Conservation (phyloP, 2,329 filamentous ascomycete genomes). For the Aphanoascus verrucosus region DNA sequence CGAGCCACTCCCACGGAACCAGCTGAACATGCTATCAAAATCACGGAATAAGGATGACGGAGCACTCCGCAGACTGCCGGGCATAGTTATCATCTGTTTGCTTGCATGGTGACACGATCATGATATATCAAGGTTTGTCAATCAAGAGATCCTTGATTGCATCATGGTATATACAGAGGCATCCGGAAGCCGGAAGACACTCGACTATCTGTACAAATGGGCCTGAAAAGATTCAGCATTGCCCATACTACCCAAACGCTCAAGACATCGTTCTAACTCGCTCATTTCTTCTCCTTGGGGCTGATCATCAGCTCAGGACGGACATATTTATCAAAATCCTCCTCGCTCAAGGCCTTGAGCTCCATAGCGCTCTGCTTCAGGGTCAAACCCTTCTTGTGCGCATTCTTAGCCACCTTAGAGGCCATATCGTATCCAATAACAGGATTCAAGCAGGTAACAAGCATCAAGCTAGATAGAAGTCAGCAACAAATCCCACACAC, state of each 20-base stretch:
- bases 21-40: neutral
- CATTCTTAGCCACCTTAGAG: constrained; percentile 94
- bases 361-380: constrained; percentile 91
- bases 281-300: constrained; percentile 57
- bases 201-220: no score
- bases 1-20: neutral
- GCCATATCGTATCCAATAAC: constrained; percentile 98
- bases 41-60: no score
- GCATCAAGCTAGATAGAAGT: constrained; percentile 61
- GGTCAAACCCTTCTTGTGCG: constrained; percentile 93
- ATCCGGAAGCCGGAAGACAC: no score
- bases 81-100: no score
- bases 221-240: no score
- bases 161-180: no score
- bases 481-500: constrained; percentile 17
- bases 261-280: no score
- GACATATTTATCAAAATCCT: constrained; percentile 84
- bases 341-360: constrained; percentile 74
- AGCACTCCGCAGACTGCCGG: no score
- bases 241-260: no score
- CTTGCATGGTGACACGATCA: no score
- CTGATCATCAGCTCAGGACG: constrained; percentile 91
- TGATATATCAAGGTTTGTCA: no score
- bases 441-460: constrained; percentile 94
- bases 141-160: no score